These are phyloP conservation scores for Flaveria robusta DNA, from an alignment of 129 eudicot species.

Conservation along the genomic window DNA sequence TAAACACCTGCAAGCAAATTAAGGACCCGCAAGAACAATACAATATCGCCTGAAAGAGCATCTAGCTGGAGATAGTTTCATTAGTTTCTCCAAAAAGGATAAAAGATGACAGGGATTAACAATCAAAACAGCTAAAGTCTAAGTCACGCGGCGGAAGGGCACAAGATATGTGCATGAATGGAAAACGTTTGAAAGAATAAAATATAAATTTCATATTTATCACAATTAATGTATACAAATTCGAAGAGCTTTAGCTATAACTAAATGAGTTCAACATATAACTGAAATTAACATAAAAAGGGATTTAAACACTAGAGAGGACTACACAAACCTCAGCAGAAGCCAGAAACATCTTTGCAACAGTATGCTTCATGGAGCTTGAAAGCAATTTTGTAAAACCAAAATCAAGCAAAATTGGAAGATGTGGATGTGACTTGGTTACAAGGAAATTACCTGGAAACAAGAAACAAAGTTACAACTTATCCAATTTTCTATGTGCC, in stretches of 20 bases:
- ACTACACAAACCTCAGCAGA: constrained; percentile 80
- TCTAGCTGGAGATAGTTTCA: constrained; percentile 68
- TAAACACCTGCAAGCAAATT: constrained; percentile 83
- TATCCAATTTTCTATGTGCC: background rate
- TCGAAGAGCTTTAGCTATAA: background rate
- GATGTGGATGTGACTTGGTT: constrained; percentile 82
- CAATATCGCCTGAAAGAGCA: constrained; percentile 92
- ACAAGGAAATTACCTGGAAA: constrained; percentile 86
- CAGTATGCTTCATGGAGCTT: constrained; percentile 71
- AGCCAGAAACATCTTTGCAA: constrained; percentile 93
- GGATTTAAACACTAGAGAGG: constrained; percentile 19
- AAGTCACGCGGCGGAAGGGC: background rate
- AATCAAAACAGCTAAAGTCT: constrained; percentile 1
- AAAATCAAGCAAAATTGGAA: constrained; percentile 87
- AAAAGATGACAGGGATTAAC: constrained; percentile 4
- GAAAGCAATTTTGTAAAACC: constrained; percentile 84
- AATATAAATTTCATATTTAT: background rate
- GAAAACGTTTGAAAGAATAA: background rate
- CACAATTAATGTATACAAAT: constrained; percentile 1
- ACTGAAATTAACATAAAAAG: background rate
- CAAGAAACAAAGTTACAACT: constrained; percentile 14
- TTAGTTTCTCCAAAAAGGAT: constrained; percentile 34
- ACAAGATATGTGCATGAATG: background rate
- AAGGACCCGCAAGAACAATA: constrained; percentile 79
- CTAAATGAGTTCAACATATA: background rate